Conservation (phyloP, 306 rosid genomes). For the Castanospermum australe region DNA sequence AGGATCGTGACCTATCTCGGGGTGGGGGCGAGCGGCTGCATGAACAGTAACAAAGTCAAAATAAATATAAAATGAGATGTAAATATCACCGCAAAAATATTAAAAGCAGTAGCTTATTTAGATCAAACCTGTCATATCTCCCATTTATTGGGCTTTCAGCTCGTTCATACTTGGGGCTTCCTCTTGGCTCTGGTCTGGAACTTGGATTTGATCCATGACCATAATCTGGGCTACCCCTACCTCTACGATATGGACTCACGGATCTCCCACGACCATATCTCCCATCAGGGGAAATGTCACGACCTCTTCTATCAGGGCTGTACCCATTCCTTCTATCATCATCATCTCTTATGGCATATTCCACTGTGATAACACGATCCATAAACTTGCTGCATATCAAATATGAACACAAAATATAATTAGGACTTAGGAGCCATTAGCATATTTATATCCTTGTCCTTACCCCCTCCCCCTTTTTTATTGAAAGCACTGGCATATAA, state of each 20-base stretch:
- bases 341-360: slow-evolving; percentile 82
- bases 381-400: slow-evolving; percentile 67
- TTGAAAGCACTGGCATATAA: not conserved
- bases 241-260: slow-evolving; percentile 71
- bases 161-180: slow-evolving; percentile 66
- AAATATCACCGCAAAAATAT: not conserved
- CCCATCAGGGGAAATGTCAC: slow-evolving; percentile 62
- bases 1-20: slow-evolving; percentile 52
- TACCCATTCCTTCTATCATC: slow-evolving; percentile 66
- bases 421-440: not conserved
- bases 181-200: slow-evolving; percentile 65
- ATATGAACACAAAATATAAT: slow-evolving; percentile 19
- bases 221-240: slow-evolving; percentile 83
- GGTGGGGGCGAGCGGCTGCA: slow-evolving; percentile 76
- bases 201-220: slow-evolving; percentile 65
- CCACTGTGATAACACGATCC: slow-evolving; percentile 83
- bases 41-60: slow-evolving; percentile 11
- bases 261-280: slow-evolving; percentile 73
- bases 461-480: not conserved
- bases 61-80: not conserved
- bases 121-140: slow-evolving; percentile 62
- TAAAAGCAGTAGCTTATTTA: not conserved
- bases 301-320: slow-evolving; percentile 85
- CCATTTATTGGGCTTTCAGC: slow-evolving; percentile 61
- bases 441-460: not conserved